Conservation (phyloP, 1,284 basidiomycete genomes). For the Coniferiporia sulphurascens region DNA sequence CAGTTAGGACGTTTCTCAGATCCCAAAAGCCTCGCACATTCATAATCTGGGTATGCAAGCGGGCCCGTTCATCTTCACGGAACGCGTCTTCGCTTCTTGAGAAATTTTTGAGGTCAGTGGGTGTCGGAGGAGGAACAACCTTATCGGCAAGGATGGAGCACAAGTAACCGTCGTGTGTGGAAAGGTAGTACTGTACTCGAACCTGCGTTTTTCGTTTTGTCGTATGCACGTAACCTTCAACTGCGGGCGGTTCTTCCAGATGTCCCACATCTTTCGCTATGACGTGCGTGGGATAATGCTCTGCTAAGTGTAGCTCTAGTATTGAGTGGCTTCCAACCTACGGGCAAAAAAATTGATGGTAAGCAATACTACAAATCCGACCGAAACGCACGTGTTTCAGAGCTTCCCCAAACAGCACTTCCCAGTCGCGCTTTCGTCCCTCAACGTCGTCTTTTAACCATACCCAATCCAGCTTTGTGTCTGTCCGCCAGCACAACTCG, state of each 20-base stretch:
- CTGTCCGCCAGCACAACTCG: slow-evolving; percentile 72
- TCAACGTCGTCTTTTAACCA: slow-evolving; percentile 63
- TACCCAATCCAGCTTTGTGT: slow-evolving; percentile 75
- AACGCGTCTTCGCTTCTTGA: slow-evolving; percentile 30
- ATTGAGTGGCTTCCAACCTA: slow-evolving; percentile 49
- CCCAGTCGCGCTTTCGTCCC: slow-evolving; percentile 62
- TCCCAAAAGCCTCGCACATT: slow-evolving; percentile 64
- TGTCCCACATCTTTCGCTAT: slow-evolving; percentile 49
- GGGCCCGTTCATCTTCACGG: slow-evolving; percentile 48
- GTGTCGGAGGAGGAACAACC: slow-evolving; percentile 67
- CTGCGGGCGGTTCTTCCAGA: slow-evolving; percentile 63
- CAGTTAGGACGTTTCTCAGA: slow-evolving; percentile 56
- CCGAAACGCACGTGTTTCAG: slow-evolving; percentile 51
- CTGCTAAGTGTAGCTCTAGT: slow-evolving; percentile 68
- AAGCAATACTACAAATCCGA: background rate
- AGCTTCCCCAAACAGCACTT: slow-evolving; percentile 67
- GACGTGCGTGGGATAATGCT: slow-evolving; percentile 57
- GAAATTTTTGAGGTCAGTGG: slow-evolving; percentile 36
- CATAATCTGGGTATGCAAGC: slow-evolving; percentile 65
- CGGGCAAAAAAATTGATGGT: slow-evolving; percentile 8
- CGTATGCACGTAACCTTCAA: slow-evolving; percentile 79
- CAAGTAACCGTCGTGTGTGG: slow-evolving; percentile 68
- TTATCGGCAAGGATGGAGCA: slow-evolving; percentile 52
- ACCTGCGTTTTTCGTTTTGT: slow-evolving; percentile 58
- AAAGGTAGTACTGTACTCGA: slow-evolving; percentile 63